phyloP scores from a whole-genome alignment of 768 basidiomycete genomes.

The Sarcodon aspratus region DNA sequence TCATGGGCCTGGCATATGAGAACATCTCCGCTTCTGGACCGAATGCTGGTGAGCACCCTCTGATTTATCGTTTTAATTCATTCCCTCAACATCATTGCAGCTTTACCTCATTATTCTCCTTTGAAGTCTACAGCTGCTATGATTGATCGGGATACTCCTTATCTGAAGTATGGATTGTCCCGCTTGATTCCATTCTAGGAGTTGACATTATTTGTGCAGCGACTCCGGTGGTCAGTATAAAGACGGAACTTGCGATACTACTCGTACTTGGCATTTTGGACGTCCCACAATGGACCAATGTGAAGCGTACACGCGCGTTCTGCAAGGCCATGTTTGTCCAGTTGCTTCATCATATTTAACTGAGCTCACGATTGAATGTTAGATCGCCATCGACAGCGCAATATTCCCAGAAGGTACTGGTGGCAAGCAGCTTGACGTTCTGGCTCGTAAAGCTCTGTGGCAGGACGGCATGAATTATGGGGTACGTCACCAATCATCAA shows the following conservation, averaged over 20 bases:
- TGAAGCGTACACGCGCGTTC: constrained; percentile 87
- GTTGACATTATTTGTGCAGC: constrained; percentile 25
- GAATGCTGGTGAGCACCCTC: constrained; percentile 51
- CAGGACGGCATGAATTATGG: constrained; percentile 75
- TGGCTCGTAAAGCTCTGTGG: constrained; percentile 85
- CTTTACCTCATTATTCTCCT: constrained; percentile 88
- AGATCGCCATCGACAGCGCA: constrained; percentile 87
- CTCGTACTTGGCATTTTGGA: constrained; percentile 78
- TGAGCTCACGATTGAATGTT: constrained; percentile 12
- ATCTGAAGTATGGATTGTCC: constrained; percentile 60
- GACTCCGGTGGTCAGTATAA: constrained; percentile 87
- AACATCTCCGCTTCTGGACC: constrained; percentile 84
- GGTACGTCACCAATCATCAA: constrained; percentile 27
- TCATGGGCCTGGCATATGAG: constrained; percentile 81
- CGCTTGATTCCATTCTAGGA: constrained; percentile 8
- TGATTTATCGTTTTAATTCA: background rate
- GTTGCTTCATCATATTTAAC: constrained; percentile 9
- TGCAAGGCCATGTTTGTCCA: constrained; percentile 86
- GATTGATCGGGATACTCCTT: constrained; percentile 73
- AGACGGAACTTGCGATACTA: constrained; percentile 86
- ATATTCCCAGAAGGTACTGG: constrained; percentile 88
- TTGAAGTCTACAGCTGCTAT: constrained; percentile 52
- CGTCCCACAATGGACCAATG: constrained; percentile 77
- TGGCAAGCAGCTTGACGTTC: constrained; percentile 73
- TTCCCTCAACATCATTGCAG: constrained; percentile 19